Conservation (phyloP, 2,329 filamentous ascomycete genomes). For the Fusarium stilboides region DNA sequence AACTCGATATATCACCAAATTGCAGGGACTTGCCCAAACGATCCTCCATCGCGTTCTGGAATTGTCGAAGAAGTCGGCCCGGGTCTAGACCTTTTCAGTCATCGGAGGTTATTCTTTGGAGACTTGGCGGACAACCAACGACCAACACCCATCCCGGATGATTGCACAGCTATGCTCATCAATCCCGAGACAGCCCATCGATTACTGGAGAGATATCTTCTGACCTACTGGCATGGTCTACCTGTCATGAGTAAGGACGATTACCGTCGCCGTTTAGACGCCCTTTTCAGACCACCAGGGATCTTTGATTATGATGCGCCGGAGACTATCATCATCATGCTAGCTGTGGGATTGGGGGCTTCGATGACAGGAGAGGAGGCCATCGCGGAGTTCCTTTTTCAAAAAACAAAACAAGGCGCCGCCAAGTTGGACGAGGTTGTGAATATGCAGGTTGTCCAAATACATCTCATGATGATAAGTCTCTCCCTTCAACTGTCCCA, state of each 20-base stretch:
- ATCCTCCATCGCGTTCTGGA: conserved; percentile 44
- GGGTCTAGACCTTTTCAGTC: conserved; percentile 52
- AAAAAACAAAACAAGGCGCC: conserved; percentile 59
- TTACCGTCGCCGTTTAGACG: conserved; percentile 55
- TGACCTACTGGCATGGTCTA: conserved; percentile 57
- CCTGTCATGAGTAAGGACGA: conserved; percentile 55
- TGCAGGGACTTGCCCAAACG: conserved; percentile 47
- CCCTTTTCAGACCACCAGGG: conserved; percentile 53
- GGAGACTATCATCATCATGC: conserved; percentile 56
- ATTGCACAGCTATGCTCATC: conserved; percentile 55
- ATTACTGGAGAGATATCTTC: conserved; percentile 59
- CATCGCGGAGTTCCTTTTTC: conserved; percentile 59
- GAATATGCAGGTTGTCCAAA: conserved; percentile 61
- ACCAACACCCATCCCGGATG: conserved; percentile 36
- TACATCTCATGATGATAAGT: conserved; percentile 63
- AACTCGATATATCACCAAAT: conserved; percentile 54
- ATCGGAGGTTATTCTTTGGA: conserved; percentile 52
- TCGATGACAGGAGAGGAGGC: conserved; percentile 57
- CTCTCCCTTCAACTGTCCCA: neutral
- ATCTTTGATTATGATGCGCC: conserved; percentile 54
- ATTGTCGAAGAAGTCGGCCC: conserved; percentile 52
- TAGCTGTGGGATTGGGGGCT: conserved; percentile 57
- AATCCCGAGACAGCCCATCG: conserved; percentile 56
- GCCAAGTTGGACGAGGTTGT: conserved; percentile 60
- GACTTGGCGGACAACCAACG: conserved; percentile 57